Base-by-base conservation (phyloP, 2,329 filamentous ascomycete species). In the Zymoseptoria crescenta region DNA sequence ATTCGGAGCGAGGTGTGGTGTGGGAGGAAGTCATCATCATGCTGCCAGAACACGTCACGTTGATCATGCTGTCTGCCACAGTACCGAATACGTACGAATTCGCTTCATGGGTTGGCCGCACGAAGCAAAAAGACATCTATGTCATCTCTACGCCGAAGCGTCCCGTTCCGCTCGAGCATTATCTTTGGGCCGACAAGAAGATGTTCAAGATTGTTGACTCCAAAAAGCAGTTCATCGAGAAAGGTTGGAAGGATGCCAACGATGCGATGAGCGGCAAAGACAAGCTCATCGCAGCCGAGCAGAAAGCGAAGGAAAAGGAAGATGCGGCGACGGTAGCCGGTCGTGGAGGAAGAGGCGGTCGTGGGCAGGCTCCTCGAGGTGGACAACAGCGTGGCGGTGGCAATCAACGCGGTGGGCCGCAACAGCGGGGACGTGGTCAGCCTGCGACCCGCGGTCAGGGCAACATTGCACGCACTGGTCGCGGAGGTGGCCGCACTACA, bases 21-120 rank as follows among this genome's bases (percentile, higher is more conserved):
- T 99, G 94, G 94, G 94, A 99, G 74, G 94, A 99, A 75, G 94
- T 99, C 68, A 99, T 99, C 70, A 99, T 99, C 69, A 97, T 99
- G 94, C 81, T 99, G 57, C 94, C 94, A 0, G 92, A 96, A 72
- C 94, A 99, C 75, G 91, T 99, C 48, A 96, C 94, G 1, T 81
- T 99, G 21, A 99, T 99, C 66, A 79, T 97, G 1, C 82, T 99
- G 2, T 99, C 94, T 4, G 94, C 94, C 0, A 99, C 94, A 0
- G 94, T 99, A 0, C 94, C 94, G 1, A 99, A 99, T 72, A 97
- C 94, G 0, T 85, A 96, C 63, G 94, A 99, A 72, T 99, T 99
- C 69, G 94, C 94, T 1, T 97, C 92, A 0, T 99, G 94, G 94
- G 93, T 99, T 24, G 94, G 94, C 9, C 84, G 94, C 55, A 99